These are phyloP conservation scores for Chaetomium sp. DNA, from an alignment of 2,329 filamentous ascomycete genomes.

Conservation along the genomic window DNA sequence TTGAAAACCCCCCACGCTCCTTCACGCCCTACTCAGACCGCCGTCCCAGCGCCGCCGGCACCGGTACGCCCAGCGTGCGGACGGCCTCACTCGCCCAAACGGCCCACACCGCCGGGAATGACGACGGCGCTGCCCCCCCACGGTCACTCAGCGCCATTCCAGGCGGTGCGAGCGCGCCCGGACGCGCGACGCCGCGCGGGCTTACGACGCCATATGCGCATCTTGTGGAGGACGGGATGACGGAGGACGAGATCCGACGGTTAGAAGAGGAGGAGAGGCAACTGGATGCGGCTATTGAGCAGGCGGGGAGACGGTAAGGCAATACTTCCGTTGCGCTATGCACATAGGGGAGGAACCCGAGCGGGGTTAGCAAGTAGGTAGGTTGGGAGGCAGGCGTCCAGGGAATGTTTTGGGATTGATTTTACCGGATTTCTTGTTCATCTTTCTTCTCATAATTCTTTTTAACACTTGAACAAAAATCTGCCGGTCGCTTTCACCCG, in stretches of 20 bases:
- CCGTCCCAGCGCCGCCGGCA: not conserved
- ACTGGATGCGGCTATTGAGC: constrained; percentile 51
- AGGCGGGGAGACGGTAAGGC: constrained; percentile 21
- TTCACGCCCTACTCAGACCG: constrained; percentile 32
- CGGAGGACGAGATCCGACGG: constrained; percentile 47
- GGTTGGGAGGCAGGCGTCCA: not conserved
- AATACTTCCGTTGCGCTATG: not conserved
- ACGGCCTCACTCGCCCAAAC: constrained; percentile 13
- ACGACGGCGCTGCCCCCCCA: constrained; percentile 9
- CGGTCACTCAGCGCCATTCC: no score
- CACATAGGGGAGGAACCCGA: not conserved
- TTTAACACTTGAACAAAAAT: not conserved
- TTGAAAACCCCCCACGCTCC: constrained; percentile 20
- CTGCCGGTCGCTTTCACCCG: not conserved
- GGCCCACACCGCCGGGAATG: constrained; percentile 7
- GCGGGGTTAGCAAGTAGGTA: not conserved
- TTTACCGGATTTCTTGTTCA: not conserved
- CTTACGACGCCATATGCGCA: constrained; percentile 38
- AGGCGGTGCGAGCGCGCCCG: not conserved
- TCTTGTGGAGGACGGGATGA: constrained; percentile 56
- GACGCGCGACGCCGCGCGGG: constrained; percentile 27
- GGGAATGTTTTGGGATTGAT: not conserved
- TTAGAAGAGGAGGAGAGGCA: constrained; percentile 53
- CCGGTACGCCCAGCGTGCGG: constrained; percentile 10
- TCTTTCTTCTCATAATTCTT: not conserved